Percentiles rank a stretch among this genome's conserved stretches.
Conservation (phyloP, 805 yeast genomes). For the Suhomyces sp. region DNA sequence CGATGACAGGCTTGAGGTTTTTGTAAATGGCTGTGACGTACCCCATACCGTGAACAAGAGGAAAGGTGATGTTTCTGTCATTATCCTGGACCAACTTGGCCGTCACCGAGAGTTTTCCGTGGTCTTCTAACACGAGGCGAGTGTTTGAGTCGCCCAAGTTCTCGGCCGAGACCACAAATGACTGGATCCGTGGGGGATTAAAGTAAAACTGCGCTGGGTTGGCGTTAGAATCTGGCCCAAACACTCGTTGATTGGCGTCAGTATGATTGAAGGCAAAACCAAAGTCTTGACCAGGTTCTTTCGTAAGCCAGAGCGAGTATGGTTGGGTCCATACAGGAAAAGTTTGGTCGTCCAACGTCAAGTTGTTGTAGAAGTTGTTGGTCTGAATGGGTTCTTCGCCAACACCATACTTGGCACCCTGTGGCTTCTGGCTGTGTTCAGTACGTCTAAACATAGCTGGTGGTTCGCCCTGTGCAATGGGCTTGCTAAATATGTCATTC, state of each 20-base stretch:
- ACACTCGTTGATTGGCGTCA: constrained; percentile 56
- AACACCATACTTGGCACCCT: constrained; percentile 24
- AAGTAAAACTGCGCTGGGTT: constrained; percentile 60
- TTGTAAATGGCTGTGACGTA: constrained; percentile 59
- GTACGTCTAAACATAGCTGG: constrained; percentile 36
- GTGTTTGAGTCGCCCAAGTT: constrained; percentile 19
- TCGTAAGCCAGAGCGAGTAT: constrained; percentile 67
- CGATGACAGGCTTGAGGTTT: constrained; percentile 28
- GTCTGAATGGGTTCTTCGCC: constrained; percentile 55
- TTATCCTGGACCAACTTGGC: constrained; percentile 18
- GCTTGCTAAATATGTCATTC: constrained; percentile 37
- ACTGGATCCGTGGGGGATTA: constrained; percentile 64
- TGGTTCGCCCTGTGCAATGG: constrained; percentile 46
- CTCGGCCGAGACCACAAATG: constrained; percentile 46
- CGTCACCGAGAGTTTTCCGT: constrained; percentile 31
- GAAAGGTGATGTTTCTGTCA: constrained; percentile 29
- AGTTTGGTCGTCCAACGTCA: constrained; percentile 63
- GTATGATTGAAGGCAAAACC: constrained; percentile 74
- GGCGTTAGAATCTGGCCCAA: constrained; percentile 58
- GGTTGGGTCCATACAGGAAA: constrained; percentile 82
- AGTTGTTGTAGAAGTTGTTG: constrained; percentile 74
- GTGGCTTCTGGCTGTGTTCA: constrained; percentile 35
- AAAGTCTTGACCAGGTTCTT: constrained; percentile 40
- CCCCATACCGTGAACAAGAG: constrained; percentile 81
- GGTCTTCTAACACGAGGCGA: constrained; percentile 21